A percentile compares a stretch with the other conserved stretches of the same genome.
Conservation (phyloP, 129 eudicot genomes). For the Glebionis coronaria region DNA sequence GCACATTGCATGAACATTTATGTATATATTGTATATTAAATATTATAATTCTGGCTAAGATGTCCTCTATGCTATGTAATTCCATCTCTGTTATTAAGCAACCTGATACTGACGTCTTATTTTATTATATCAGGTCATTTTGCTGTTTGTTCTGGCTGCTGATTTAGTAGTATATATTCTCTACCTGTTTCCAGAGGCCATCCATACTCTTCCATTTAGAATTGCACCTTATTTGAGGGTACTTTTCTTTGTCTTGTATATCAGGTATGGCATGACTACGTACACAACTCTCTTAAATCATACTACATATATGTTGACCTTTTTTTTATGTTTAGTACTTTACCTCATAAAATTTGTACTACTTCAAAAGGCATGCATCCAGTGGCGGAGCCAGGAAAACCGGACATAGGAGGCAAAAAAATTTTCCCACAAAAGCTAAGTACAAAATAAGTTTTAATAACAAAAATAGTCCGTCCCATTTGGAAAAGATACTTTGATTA, state of each 20-base stretch:
- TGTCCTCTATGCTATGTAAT: no score
- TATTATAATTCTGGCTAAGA: no score
- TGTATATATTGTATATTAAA: no score
- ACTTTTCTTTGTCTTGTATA: constrained; percentile 58
- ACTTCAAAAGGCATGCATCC: no score
- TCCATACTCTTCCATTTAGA: constrained; percentile 78
- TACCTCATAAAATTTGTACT: no score
- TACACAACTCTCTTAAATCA: constrained; percentile 13
- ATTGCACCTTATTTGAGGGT: constrained; percentile 91
- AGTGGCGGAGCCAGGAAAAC: no score
- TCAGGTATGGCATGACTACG: constrained; percentile 54
- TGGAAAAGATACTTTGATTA: no score
- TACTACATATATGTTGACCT: neutral
- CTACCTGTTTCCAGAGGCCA: constrained; percentile 66
- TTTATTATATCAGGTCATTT: constrained; percentile 48
- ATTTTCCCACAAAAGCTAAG: no score
- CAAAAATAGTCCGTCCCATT: no score
- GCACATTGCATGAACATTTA: no score
- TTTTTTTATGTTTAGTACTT: constrained; percentile 8
- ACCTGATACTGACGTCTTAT: constrained; percentile 8
- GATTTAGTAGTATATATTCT: constrained; percentile 59
- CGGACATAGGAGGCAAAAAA: no score
- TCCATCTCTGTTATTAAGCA: constrained; percentile 21
- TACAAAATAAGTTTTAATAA: no score
- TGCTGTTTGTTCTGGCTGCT: constrained; percentile 57